Evolutionary conservation across 495 filamentous ascomycete species (phyloP).

Genomic region (Lasiosphaeriaceae sp.): DNA sequence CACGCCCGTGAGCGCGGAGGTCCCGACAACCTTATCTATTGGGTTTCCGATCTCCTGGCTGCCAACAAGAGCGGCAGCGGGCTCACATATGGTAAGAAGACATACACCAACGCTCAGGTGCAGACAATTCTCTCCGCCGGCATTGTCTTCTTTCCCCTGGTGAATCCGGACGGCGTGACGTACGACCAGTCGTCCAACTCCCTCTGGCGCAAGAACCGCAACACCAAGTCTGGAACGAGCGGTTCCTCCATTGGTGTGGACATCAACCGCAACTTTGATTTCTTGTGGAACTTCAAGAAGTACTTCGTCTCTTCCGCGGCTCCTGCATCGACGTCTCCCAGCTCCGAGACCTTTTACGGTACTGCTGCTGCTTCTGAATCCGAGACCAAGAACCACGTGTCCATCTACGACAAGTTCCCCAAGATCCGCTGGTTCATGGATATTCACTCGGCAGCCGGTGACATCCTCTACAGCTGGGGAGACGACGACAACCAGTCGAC

Average conservation of each 20-base stretch:
- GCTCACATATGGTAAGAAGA: constrained; percentile 35
- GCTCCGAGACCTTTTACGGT: constrained; percentile 29
- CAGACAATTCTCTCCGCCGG: constrained; percentile 30
- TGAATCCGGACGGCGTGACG: constrained; percentile 39
- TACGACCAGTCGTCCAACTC: constrained; percentile 31
- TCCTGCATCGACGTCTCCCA: constrained; percentile 29
- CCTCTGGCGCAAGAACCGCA: constrained; percentile 43
- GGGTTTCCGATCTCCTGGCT: constrained; percentile 18
- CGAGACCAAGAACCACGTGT: constrained; percentile 34
- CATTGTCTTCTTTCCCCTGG: constrained; percentile 36
- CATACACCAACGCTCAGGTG: constrained; percentile 38
- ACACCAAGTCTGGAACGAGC: constrained; percentile 17
- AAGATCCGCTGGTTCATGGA: constrained; percentile 43
- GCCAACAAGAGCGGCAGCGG: constrained; percentile 33
- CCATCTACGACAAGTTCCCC: constrained; percentile 33
- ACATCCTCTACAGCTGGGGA: constrained; percentile 40
- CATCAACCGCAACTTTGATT: constrained; percentile 40
- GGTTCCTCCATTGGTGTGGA: constrained; percentile 29
- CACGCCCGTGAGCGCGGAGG: constrained; percentile 21
- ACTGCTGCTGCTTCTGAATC: constrained; percentile 32
- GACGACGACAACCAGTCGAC: constrained; percentile 34
- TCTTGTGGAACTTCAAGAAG: constrained; percentile 32
- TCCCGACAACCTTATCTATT: constrained; percentile 20
- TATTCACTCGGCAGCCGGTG: constrained; percentile 37
- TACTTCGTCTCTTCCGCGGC: constrained; percentile 26